Base-by-base conservation (phyloP, 73 alveolate genomes). In the Paraurostyla sp. region DNA sequence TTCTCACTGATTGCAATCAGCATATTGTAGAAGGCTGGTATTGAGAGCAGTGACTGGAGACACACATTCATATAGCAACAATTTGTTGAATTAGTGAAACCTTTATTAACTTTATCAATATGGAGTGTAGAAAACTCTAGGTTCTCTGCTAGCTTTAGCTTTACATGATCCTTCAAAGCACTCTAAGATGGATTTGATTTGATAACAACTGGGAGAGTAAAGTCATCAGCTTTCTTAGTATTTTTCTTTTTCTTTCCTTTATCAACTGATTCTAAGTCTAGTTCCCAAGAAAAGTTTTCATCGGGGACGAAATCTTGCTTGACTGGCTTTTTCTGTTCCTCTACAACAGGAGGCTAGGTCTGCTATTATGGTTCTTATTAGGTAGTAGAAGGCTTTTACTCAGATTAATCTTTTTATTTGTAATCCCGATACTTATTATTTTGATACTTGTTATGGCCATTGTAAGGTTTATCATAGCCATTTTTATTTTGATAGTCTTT, bases 11-110 rank as follows among this genome's bases (percentile, higher is more conserved):
- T 45, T 27, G 83, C 71, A 9, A 58, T 51, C 0, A 89, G 88
- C 82, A 89, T 57, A 50, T 89, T 80, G 76, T 41, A 89, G 46
- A 89, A 81, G 0, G 89, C 68, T 18, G 94, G 90, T 27, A 46
- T 51, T 13, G 92, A 41, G 27, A 62, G 57, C 18, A 89, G 45
- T 33, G 87, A 48, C 36, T 89, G 91, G 23, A 89, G 65, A 29
- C 51, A 27, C 1, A 60, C 89, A 49, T 88, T 88, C 94, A 88
- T 88, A 36, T 51, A 88, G 75, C 94, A 88, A 42, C 80, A 76
- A 48, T 88, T 88, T 11, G 85, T 35, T 20, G 73, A 22, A 45
- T 88, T 88, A 11, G 63, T 50, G 65, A 88, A 76, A 20, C 94
- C 94, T 54, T 88, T 88, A 25, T 76, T 57, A 13, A 88, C 25